Evolutionary conservation across 305 asterid genomes (phyloP).

Genomic region (Rubia tinctorum): DNA sequence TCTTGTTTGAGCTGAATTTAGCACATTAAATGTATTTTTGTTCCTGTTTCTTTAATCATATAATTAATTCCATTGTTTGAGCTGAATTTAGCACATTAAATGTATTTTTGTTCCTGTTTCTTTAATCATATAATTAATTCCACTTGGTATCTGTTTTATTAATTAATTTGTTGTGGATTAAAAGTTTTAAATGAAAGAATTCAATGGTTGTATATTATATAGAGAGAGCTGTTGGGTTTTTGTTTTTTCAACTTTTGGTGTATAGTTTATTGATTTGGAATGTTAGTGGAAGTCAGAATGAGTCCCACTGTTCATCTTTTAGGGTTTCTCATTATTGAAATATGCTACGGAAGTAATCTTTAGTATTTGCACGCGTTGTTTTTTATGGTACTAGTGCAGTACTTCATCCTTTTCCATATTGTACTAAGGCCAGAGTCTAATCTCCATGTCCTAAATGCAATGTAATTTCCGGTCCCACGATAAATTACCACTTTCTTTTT

Average conservation of each 20-base stretch:
- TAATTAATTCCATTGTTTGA: slow-evolving; percentile 17
- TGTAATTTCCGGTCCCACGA: too few species aligned
- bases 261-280: slow-evolving; percentile 23
- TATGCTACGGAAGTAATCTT: neutral
- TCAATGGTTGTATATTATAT: neutral
- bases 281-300: slow-evolving; percentile 40
- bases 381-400: neutral
- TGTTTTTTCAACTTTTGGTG: slow-evolving; percentile 1
- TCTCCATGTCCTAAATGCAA: too few species aligned
- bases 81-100: slow-evolving; percentile 57
- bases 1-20: slow-evolving; percentile 45
- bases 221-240: slow-evolving; percentile 1
- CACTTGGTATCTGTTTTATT: too few species aligned
- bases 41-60: slow-evolving; percentile 47
- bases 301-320: slow-evolving; percentile 30
- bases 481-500: too few species aligned
- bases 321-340: slow-evolving; percentile 25
- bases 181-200: neutral
- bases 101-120: slow-evolving; percentile 52
- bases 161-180: neutral
- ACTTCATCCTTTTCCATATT: neutral
- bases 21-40: slow-evolving; percentile 38
- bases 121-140: slow-evolving; percentile 17
- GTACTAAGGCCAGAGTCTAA: too few species aligned
- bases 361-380: slow-evolving; percentile 11